Evolutionary conservation across 345 rosid genomes (phyloP).

Genomic region (Erysimum cheiranthoides): DNA sequence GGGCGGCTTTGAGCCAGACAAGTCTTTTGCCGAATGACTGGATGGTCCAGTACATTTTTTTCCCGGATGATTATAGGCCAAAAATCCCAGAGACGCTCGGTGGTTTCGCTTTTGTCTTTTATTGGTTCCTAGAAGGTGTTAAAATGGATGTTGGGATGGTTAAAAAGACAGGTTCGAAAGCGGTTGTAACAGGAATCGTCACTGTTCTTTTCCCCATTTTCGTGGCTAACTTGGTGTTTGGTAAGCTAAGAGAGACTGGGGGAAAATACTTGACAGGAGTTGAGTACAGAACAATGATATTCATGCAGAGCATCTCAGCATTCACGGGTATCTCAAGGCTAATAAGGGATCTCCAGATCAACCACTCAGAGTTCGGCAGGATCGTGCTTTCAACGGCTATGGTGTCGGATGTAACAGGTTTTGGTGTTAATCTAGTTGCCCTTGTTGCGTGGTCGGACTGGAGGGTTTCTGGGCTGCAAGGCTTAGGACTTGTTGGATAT

Average conservation of each 20-base stretch:
- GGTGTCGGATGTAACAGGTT: slow-evolving; percentile 42
- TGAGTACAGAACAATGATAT: slow-evolving; percentile 36
- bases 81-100: slow-evolving; percentile 46
- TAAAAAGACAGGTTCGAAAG: slow-evolving; percentile 34
- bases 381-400: slow-evolving; percentile 51
- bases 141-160: slow-evolving; percentile 54
- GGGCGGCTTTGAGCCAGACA: slow-evolving; percentile 38
- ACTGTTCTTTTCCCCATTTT: slow-evolving; percentile 44
- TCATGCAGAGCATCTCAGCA: slow-evolving; percentile 45
- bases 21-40: slow-evolving; percentile 35
- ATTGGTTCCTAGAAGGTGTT: slow-evolving; percentile 57
- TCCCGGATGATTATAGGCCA: slow-evolving; percentile 36
- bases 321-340: slow-evolving; percentile 54
- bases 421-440: slow-evolving; percentile 33
- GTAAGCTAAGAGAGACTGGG: slow-evolving; percentile 35
- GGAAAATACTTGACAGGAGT: slow-evolving; percentile 31
- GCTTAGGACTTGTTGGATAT: slow-evolving; percentile 9
- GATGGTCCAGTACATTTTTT: slow-evolving; percentile 28
- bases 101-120: slow-evolving; percentile 49
- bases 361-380: slow-evolving; percentile 59
- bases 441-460: slow-evolving; percentile 37
- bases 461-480: slow-evolving; percentile 9
- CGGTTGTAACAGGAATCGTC: slow-evolving; percentile 35
- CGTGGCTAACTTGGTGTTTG: slow-evolving; percentile 34
- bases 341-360: slow-evolving; percentile 52